A percentile compares a stretch with the other conserved stretches of the same genome.
Conservation (phyloP, 768 basidiomycete species). For the Hypholoma fasciculare region DNA sequence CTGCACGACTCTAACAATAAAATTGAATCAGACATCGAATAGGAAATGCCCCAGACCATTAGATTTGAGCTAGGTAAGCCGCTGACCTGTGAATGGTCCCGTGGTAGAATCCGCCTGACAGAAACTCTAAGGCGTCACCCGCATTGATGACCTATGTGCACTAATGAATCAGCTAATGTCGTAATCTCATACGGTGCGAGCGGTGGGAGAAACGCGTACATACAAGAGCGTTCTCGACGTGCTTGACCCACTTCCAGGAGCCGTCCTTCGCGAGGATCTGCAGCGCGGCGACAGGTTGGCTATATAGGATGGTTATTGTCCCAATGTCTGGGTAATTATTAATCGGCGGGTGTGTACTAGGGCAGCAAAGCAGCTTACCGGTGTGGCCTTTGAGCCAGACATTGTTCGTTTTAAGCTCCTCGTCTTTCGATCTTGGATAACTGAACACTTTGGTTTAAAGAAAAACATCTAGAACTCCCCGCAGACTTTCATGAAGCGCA, state of each 20-base stretch:
- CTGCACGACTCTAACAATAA: constrained; percentile 46
- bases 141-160: constrained; percentile 55
- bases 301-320: constrained; percentile 57
- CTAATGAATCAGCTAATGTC: not conserved
- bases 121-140: constrained; percentile 59
- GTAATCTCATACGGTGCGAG: not conserved
- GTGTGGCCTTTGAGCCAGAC: constrained; percentile 66
- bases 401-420: constrained; percentile 49
- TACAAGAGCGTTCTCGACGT: constrained; percentile 59
- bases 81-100: constrained; percentile 51
- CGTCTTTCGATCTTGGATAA: constrained; percentile 49
- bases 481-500: constrained; percentile 58
- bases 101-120: constrained; percentile 60
- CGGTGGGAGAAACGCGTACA: not conserved
- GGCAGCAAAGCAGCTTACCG: constrained; percentile 27
- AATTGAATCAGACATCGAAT: not conserved
- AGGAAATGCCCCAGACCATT: not conserved
- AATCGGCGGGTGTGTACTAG: not conserved
- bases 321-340: constrained; percentile 41
- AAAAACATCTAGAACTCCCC: no score
- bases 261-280: constrained; percentile 56
- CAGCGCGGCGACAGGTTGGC: constrained; percentile 58
- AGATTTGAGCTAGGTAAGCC: not conserved
- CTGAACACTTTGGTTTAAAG: constrained; percentile 22
- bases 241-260: constrained; percentile 57